phyloP scores from a whole-genome alignment of 805 yeast species.

The Spathaspora boniae region DNA sequence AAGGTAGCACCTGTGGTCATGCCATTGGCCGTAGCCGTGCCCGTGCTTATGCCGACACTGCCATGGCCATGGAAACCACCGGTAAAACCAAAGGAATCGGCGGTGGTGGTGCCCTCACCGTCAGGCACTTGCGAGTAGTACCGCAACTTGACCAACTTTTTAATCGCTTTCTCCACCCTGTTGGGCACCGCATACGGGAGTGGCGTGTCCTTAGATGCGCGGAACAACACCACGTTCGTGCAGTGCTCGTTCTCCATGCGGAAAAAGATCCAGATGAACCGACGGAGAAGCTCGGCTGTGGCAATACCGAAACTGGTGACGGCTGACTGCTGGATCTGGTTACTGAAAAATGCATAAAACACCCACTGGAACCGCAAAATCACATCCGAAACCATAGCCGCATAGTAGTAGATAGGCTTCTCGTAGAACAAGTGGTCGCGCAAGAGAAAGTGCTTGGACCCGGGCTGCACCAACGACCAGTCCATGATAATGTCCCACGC shows the following conservation, averaged over 20 bases:
- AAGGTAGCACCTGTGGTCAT: too few species aligned
- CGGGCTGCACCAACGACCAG: constrained; percentile 82
- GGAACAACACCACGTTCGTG: constrained; percentile 76
- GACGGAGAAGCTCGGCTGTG: constrained; percentile 72
- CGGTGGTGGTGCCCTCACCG: constrained; percentile 1
- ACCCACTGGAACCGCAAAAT: constrained; percentile 87
- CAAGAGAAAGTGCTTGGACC: constrained; percentile 52
- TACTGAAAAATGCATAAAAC: constrained; percentile 75
- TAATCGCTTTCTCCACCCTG: constrained; percentile 34
- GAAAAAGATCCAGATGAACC: constrained; percentile 87
- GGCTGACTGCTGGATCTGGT: constrained; percentile 83
- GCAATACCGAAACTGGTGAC: constrained; percentile 81
- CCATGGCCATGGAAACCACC: too few species aligned
- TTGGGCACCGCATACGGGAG: constrained; percentile 63
- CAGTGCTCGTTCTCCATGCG: constrained; percentile 97
- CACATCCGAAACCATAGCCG: constrained; percentile 71
- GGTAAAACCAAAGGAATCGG: background rate
- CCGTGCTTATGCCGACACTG: too few species aligned
- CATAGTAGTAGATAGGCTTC: constrained; percentile 51
- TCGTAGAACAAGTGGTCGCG: constrained; percentile 70
- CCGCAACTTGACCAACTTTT: constrained; percentile 32
- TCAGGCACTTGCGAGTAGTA: constrained; percentile 14
- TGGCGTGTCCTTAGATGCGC: constrained; percentile 86
- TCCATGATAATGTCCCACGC: constrained; percentile 95
- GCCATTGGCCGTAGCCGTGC: too few species aligned